phyloP scores from a whole-genome alignment of 1,139 yeast species.

The Yamadazyma triangularis region DNA sequence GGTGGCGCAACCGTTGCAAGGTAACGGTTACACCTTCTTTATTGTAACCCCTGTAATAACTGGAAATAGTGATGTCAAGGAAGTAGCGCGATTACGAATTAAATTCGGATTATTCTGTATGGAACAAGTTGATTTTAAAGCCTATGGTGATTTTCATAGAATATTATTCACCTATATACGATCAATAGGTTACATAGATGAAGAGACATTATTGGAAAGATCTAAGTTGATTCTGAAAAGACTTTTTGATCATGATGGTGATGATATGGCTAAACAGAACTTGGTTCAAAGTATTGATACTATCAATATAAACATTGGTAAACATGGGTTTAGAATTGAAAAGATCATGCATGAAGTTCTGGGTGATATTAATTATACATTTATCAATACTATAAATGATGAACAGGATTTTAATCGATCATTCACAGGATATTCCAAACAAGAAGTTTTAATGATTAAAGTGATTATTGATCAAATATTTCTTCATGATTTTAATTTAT shows the following conservation, averaged over 20 bases:
- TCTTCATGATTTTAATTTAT: slow-evolving; percentile 11
- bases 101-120: too few relatives aligned
- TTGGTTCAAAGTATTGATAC: slow-evolving; percentile 19
- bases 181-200: slow-evolving; percentile 22
- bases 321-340: slow-evolving; percentile 44
- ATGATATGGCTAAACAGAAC: slow-evolving; percentile 3
- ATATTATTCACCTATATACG: slow-evolving; percentile 44
- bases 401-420: slow-evolving; percentile 14
- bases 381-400: slow-evolving; percentile 40
- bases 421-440: not conserved
- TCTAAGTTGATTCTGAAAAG: slow-evolving; percentile 12
- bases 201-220: slow-evolving; percentile 12
- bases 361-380: slow-evolving; percentile 31
- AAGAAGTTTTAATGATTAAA: slow-evolving; percentile 48
- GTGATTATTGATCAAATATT: slow-evolving; percentile 44
- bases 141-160: slow-evolving; percentile 9
- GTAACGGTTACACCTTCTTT: too few relatives aligned
- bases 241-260: too few relatives aligned
- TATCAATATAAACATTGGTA: slow-evolving; percentile 35
- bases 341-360: slow-evolving; percentile 33
- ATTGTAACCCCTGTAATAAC: too few relatives aligned
- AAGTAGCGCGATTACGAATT: too few relatives aligned
- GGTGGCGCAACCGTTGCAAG: too few relatives aligned
- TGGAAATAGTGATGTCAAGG: too few relatives aligned
- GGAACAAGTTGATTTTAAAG: too few relatives aligned